These are phyloP conservation scores for Citrus sp. DNA, from an alignment of 345 rosid species.

Conservation along the genomic window DNA sequence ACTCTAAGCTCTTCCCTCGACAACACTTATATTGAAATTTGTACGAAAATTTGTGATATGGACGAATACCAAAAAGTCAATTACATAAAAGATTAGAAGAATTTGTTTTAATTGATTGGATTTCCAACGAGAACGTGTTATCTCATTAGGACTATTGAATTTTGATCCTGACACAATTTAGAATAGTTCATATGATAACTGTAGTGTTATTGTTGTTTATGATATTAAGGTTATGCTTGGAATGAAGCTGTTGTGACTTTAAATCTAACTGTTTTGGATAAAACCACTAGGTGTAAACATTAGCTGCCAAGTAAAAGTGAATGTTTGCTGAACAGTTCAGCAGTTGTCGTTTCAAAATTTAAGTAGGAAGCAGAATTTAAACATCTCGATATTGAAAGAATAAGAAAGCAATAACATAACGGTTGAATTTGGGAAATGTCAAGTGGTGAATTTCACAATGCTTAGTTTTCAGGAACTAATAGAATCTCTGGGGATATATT, in stretches of 20 bases:
- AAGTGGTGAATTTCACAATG: conserved; percentile 16
- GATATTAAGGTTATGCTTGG: background rate
- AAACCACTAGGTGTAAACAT: no score
- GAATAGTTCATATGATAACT: background rate
- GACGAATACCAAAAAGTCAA: background rate
- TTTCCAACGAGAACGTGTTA: background rate
- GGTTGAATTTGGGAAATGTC: background rate
- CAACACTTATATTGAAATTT: background rate
- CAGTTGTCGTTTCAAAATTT: no score
- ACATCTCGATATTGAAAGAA: background rate
- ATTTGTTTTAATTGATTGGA: background rate
- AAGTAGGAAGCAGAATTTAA: background rate
- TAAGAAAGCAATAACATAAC: background rate
- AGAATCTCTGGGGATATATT: conserved; percentile 61
- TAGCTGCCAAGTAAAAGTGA: background rate
- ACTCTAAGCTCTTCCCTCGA: background rate
- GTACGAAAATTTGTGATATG: background rate
- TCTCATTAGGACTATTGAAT: background rate
- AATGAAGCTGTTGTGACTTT: background rate
- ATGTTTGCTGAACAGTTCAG: background rate
- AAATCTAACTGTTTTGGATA: background rate
- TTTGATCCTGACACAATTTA: background rate
- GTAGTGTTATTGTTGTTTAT: no score
- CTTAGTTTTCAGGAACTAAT: conserved; percentile 65
- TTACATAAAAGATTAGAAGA: no score